Base-by-base conservation (phyloP, 352 stramenopile species). In the Phytophthora nicotianae region DNA sequence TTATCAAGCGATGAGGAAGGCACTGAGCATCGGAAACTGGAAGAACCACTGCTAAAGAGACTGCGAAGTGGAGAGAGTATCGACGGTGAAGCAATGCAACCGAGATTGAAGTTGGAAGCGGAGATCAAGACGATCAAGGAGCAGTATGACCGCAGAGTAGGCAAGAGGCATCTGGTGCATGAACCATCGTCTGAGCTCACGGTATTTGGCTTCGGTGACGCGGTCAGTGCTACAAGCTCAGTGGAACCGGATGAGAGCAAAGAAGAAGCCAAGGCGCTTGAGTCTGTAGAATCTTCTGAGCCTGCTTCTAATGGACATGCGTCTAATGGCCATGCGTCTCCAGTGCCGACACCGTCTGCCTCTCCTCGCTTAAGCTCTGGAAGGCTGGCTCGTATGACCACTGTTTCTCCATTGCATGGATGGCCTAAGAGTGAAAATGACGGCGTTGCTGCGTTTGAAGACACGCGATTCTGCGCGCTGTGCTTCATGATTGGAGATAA, bases 401-500 rank as follows among this genome's bases (percentile, higher is more conserved):
- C 68, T 37, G 68, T 47, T 4, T 35, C 57, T n/a, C 67, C 81
- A 1, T 35, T 90, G 13, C 68, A 71, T 21, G 79, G 79, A 20
- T 86, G 81, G 79, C 59, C 69, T 17, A 58, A 21, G 13, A 56
- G 20, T 16, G 11, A 24, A 24, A 26, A 41, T 21, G 35, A 33
- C 14, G 20, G 35, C 51, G 35, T 16, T 5, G 23, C 11, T 23
- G 10, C 24, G 19, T 79, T 87, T 42, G 58, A 83, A 24, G 89
- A 97, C 63, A 78, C 67, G 11, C 87, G 89, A 1, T 87, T 83
- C 49, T 97, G 90, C 32, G 69, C 69, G 11, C 58, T 97, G 45
- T 97, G 90, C 60, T 93, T 90, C 21, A 83, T 90, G 53, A 76
- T 90, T 41, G 90, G 89, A 6, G 90, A 97, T 45, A 75, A 83